Evolutionary conservation across 768 basidiomycete species (phyloP), one percentile per base, ranked within the genome.

Genomic region (Polyporus arcularius): DNA sequence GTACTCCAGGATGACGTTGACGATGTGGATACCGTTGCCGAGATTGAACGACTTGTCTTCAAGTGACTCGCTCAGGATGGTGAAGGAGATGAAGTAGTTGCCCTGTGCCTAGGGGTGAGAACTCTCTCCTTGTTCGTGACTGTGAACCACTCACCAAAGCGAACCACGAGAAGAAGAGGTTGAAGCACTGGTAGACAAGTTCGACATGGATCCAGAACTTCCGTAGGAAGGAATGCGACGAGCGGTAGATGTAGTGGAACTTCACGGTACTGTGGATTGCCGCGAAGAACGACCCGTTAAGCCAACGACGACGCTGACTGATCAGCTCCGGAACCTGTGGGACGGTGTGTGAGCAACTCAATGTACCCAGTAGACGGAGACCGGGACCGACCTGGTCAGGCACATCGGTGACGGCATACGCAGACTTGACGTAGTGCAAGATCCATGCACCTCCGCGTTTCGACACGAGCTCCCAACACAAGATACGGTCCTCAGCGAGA

Each of bases 221-320:
- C 69, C 94, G 82, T 41, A 88, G 32, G 71, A 94, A 83, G 0
- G 82, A 75, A 72, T 96, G 95, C 18, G 91, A 88, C 9, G 90
- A 93, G 28, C 96, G 86, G 73, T 98, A 98, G 42, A 99, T 85
- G 71, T 98, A 98, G 65, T 92, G 88, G 75, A 99, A 98, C 72
- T 98, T 93, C 65, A 95, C 81, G 4, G 87, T 90, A 58, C 89
- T 88, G 76, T 98, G 95, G 15, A 98, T 86, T 0, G 91, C 93
- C 10, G 96, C 97, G 74, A 99, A 99, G 86, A 99, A 98, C 4
- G 94, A 96, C 14, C 96, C 94, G 73, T 98, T 98, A 30, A 99
- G 82, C 96, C 96, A 98, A 42, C 96, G 88, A 40, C 96, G 84
- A 53, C 96, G 89, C 71, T 98, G 96, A 0, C 92, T 92, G 67